Base-by-base conservation (phyloP, 2,329 filamentous ascomycete species). In the Alternaria ethzedia region DNA sequence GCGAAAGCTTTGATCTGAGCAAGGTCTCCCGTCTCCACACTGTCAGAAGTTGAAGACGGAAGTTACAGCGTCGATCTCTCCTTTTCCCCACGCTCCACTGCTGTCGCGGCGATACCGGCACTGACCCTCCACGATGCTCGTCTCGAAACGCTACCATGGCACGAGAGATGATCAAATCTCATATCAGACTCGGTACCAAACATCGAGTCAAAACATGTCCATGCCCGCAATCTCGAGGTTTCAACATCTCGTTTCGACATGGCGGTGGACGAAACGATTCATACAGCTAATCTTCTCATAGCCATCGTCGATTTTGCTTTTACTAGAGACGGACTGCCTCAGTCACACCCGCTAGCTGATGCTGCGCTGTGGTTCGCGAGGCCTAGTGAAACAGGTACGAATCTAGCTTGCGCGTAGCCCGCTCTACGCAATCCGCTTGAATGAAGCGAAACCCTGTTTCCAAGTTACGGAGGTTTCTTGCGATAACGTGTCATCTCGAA, bases 61-160 rank as follows among this genome's bases (percentile, higher is more conserved):
- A 65, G 58, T 64, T 52, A 51, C 65, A 59, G 44, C 61, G 71
- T 63, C 61, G 67, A 71, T 70, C 67, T 61, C 59, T 59, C 57
- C 46, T 41, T 32, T 63, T 60, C 64, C 64, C 65, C 70, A 67
- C 55, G 54, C 59, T 65, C 60, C 57, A 61, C 49, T 47, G 20
- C 49, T 26, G 57, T 45, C 30, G 23, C 28, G 54, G 62, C 56
- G 56, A 57, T 56, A 54, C 44, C 47, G 55, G 55, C 41, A 21
- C 21, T 26, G 30, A 46, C 44, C 45, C 36, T 41, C 30, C 44
- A 49, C 49, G 47, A 45, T 47, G 51, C 49, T 57, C 43, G 56
- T 63, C 61, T 66, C 58, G 63, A 68, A 65, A 68, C 65, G 57
- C 17, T 54, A 46, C 44, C 47, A 57, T 57, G 54, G 62, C 57